Evolutionary conservation across 2,329 filamentous ascomycete genomes (phyloP), one percentile per base, ranked within the genome.

Genomic region (Microsporum audouinii): DNA sequence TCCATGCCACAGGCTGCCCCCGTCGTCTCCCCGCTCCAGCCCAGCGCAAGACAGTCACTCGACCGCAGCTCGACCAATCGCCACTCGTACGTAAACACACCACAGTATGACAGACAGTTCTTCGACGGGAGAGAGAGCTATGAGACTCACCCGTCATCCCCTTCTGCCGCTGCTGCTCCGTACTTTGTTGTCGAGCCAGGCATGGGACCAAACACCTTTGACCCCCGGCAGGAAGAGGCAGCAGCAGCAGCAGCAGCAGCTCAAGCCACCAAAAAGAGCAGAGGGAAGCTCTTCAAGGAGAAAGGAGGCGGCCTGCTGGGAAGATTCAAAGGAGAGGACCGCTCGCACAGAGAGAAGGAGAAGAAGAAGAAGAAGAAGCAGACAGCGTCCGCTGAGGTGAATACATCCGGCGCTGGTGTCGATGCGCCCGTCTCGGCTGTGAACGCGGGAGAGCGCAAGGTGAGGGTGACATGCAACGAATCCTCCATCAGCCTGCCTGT

Each of bases 351-450:
- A 43, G 29, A 38, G 29, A 12, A 31, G 4, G 2, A 5, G 1
- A 59, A 45, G 29, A 14, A 36, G 12, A 29, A 10, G 4, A 55
- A 55, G 23, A 29, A 55, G 5, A 33, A 55, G 7, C 6, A 10
- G n/a, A 7, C 57, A 33, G 17, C 31, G 7, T 27, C 57, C n/a
- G 17, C 17, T 8, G 41, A 45, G 2, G 12, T 29, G 17, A 43
- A 12, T 8, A 60, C 34, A 1, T 63, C 68, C 6, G 70, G 82
- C 1, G 78, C 82, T 29, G 80, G 81, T 58, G 85, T 80, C 49
- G 89, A 95, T 76, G 88, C 88, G 27, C 91, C 91, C 1, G 79
- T 86, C 7, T 91, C 89, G 60, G 89, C 89, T 12, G 86, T 88
- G 62, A 95, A 95, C 75, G 83, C 87, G 63, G 87, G 86, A 53